Conservation (phyloP, 2,329 filamentous ascomycete genomes). For the Cladosporium velox region DNA sequence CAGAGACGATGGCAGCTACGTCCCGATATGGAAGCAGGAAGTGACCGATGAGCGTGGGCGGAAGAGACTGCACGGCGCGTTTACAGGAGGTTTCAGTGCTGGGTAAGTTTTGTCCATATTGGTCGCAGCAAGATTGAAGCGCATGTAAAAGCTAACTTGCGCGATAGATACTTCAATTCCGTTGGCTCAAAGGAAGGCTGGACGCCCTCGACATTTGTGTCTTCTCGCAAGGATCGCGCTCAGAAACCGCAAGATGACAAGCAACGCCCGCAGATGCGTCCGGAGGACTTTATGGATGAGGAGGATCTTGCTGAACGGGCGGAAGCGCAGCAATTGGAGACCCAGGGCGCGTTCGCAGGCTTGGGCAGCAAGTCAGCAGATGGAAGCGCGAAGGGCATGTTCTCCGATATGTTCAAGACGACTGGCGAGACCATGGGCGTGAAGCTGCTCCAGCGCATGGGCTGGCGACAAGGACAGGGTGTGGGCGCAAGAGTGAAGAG, state of each 20-base stretch:
- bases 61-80: constrained; percentile 90
- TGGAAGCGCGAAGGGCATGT: constrained; percentile 47
- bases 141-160: constrained; percentile 26
- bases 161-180: constrained; percentile 85
- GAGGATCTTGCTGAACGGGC: constrained; percentile 88
- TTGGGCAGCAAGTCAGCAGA: constrained; percentile 68
- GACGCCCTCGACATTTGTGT: constrained; percentile 89
- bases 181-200: constrained; percentile 98
- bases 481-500: constrained; percentile 84
- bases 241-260: constrained; percentile 55
- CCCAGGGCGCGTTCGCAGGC: constrained; percentile 70
- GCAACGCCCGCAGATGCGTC: constrained; percentile 61
- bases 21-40: constrained; percentile 98
- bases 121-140: no score
- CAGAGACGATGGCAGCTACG: constrained; percentile 87
- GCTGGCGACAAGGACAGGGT: constrained; percentile 92
- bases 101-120: no score
- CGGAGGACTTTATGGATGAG: constrained; percentile 97
- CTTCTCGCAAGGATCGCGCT: constrained; percentile 75
- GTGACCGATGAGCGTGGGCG: constrained; percentile 89
- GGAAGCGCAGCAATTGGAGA: constrained; percentile 74
- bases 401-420: constrained; percentile 72
- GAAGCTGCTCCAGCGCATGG: constrained; percentile 86
- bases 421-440: constrained; percentile 84
- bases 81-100: constrained; percentile 94